phyloP scores from a whole-genome alignment of 2,329 filamentous ascomycete species.

The Corynespora cassiicola region DNA sequence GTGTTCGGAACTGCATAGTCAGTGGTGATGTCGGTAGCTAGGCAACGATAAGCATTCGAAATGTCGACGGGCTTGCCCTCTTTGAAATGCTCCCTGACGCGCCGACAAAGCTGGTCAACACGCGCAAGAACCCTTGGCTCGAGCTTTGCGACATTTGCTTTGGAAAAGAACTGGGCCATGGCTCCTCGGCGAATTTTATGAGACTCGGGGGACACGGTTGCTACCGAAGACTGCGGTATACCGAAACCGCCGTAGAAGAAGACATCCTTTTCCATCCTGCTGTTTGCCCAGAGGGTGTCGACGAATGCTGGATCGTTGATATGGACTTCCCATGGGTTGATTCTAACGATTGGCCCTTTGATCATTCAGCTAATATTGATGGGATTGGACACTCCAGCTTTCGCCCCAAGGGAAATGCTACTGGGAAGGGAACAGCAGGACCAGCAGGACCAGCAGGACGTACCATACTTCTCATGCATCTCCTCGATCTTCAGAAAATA shows the following conservation, averaged over 20 bases:
- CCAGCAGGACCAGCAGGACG: too few relatives aligned
- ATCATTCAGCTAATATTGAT: not conserved
- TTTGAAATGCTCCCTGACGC: conserved; percentile 8
- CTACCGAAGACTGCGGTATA: conserved; percentile 7
- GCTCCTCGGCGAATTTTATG: conserved; percentile 25
- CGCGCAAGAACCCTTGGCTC: conserved; percentile 21
- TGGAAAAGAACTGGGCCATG: conserved; percentile 34
- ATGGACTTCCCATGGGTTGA: conserved; percentile 21
- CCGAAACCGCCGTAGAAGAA: conserved; percentile 21
- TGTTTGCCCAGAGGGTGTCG: conserved; percentile 13
- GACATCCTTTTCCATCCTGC: conserved; percentile 17
- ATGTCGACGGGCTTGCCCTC: conserved; percentile 8
- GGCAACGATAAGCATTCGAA: conserved; percentile 17
- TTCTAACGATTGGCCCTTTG: conserved; percentile 14
- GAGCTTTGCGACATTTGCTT: conserved; percentile 22
- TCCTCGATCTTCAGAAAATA: conserved; percentile 13
- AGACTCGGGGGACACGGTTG: conserved; percentile 22
- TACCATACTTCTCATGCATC: conserved; percentile 34
- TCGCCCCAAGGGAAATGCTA: too few relatives aligned
- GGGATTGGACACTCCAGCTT: not conserved
- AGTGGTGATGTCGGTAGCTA: conserved; percentile 20
- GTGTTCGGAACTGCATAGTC: conserved; percentile 16
- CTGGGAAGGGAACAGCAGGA: too few relatives aligned
- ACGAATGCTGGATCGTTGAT: conserved; percentile 20
- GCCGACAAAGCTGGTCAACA: conserved; percentile 14